Base-by-base conservation (phyloP, 2,329 filamentous ascomycete species). In the Cercospora nicotianae region DNA sequence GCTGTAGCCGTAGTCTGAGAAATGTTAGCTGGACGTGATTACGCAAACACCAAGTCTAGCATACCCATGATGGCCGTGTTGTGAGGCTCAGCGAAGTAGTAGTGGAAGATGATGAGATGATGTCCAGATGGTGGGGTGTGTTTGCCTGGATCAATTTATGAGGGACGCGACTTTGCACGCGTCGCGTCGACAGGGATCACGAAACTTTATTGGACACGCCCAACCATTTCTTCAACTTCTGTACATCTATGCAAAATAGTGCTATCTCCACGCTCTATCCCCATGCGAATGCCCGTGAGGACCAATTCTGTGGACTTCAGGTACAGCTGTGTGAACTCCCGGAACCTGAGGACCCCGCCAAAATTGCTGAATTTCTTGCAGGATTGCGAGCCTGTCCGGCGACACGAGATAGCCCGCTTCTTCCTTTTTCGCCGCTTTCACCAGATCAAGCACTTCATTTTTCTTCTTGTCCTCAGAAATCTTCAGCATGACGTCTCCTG, bases 1-100 rank as follows among this genome's bases (percentile, higher is more conserved):
- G 64, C 83, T 82, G 77, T 87, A 87, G 70, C 81, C 80, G 78
- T 83, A 82, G 67, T 76, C 74, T 53, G 26, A 8, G 33, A n/a
- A 13, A 3, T 45, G 45, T 68, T 42, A 70, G 64, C 10, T 30
- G 20, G 33, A 7, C 6, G n/a, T 18, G 2, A 4, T 12, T 30
- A 6, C n/a, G 36, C 30, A 18, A 39, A 18, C 13, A 9, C 2
- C 1, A 53, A 13, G 8, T 20, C 13, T n/a, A 6, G 39, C 58
- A 18, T 68, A 72, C 70, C 69, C 69, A 71, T 71, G 16, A 18
- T 63, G 57, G 53, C 18, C 23, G 23, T 59, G 30, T 36, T 33
- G 55, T 7, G n/a, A 36, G 55, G 10, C 12, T 28, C 3, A 55
- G 23, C 12, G 48, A 12, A 26, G 58, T 16, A 30, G 23, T n/a